phyloP scores from a whole-genome alignment of 2,329 filamentous ascomycete species.

The Apiospora kogelbergensis region DNA sequence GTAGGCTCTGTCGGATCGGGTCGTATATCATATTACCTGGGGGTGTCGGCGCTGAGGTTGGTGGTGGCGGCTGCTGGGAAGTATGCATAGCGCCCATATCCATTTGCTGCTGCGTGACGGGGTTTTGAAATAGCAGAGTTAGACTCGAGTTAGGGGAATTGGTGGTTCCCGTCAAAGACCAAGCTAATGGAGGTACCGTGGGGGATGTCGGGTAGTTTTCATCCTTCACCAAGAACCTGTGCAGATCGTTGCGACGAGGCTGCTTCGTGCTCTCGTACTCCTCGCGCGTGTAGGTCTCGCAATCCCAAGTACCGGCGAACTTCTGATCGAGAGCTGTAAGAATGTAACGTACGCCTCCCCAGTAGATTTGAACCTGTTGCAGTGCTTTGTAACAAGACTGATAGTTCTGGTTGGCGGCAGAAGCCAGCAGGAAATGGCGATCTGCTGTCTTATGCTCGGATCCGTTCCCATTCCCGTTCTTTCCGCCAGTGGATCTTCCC shows the following conservation, averaged over 20 bases:
- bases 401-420: constrained; percentile 83
- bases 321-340: constrained; percentile 85
- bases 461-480: constrained; percentile 13
- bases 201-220: constrained; percentile 48
- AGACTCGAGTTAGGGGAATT: constrained; percentile 83
- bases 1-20: constrained; percentile 56
- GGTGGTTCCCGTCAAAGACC: constrained; percentile 84
- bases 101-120: constrained; percentile 20
- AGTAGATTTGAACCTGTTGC: constrained; percentile 78
- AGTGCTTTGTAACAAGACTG: constrained; percentile 83
- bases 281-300: constrained; percentile 64
- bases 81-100: neutral
- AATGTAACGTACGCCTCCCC: constrained; percentile 86
- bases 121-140: constrained; percentile 74
- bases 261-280: constrained; percentile 74
- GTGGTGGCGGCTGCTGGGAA: constrained; percentile 21
- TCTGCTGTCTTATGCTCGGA: constrained; percentile 43
- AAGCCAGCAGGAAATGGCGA: constrained; percentile 75
- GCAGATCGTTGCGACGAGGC: constrained; percentile 41
- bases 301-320: constrained; percentile 82
- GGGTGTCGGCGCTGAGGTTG: constrained; percentile 45
- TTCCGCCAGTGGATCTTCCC: neutral
- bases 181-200: constrained; percentile 63
- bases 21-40: constrained; percentile 62
- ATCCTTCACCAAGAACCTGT: constrained; percentile 41